Evolutionary conservation across 805 yeast species (phyloP).

Genomic region (Diddensiella transvaalensis): DNA sequence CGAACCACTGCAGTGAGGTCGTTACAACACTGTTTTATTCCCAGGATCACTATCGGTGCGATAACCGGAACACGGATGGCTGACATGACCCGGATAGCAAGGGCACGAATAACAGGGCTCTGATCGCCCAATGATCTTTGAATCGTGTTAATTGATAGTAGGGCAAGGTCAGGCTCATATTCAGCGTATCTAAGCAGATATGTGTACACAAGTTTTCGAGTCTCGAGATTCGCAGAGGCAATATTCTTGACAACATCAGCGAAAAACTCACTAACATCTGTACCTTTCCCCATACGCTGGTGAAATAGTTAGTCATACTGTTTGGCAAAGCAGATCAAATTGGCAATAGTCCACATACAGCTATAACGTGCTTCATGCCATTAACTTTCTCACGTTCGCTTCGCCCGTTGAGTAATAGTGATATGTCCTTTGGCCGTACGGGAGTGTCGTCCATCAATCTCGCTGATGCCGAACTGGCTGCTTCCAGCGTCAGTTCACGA

Average conservation of each 20-base stretch:
- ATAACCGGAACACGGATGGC: conserved; percentile 82
- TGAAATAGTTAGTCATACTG: conserved; percentile 7
- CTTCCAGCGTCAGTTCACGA: conserved; percentile 71
- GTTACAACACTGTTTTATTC: conserved; percentile 60
- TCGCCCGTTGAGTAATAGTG: conserved; percentile 62
- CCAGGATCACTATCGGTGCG: conserved; percentile 69
- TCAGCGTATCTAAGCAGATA: conserved; percentile 77
- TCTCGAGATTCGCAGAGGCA: conserved; percentile 59
- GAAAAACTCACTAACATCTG: conserved; percentile 51
- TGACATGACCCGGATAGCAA: conserved; percentile 74
- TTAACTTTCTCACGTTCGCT: conserved; percentile 58
- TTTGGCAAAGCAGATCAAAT: background rate
- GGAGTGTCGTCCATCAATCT: conserved; percentile 60
- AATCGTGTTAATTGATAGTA: conserved; percentile 84
- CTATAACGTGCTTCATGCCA: conserved; percentile 54
- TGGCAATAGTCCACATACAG: conserved; percentile 13
- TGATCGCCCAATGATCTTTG: conserved; percentile 77
- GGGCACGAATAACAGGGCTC: conserved; percentile 61
- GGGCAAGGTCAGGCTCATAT: conserved; percentile 81
- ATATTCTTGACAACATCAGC: conserved; percentile 89
- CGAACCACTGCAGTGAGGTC: conserved; percentile 81
- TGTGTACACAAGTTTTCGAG: conserved; percentile 71
- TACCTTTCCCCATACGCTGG: conserved; percentile 32
- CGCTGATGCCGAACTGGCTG: conserved; percentile 75
- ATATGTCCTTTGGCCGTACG: conserved; percentile 60